Evolutionary conservation across 2,329 filamentous ascomycete genomes (phyloP), one percentile per base, ranked within the genome.

Genomic region (Akanthomyces dipterigenus): DNA sequence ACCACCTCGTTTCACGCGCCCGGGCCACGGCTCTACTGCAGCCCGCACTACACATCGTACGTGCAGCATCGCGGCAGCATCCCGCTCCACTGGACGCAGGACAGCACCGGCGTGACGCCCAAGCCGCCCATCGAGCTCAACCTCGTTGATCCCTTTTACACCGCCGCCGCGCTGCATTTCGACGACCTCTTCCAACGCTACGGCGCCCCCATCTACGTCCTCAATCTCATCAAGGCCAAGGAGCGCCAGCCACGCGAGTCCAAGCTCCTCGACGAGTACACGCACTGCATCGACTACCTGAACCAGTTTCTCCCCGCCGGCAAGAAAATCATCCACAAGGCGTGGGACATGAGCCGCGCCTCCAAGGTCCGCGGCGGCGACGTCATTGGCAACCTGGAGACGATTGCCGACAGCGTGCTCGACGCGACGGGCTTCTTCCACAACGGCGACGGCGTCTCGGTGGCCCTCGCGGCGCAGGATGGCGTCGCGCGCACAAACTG

Each of bases 291-390:
- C 64, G 84, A 87, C 46, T 99, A 99, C 68, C 85, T 99, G 53
- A 99, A 98, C 66, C 93, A 98, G 70, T 96, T 96, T 62, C 79
- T 99, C 2, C 93, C 95, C 0, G 76, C 81, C 2, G 88, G 87
- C 61, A 91, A 93, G 70, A 91, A 91, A 71, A 96, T 99, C 56
- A 85, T 93, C 11, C 93, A 99, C 73, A 91, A 95, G 68, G 92
- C 93, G 3, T 99, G 95, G 86, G 95, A 99, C 71, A 99, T 99
- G 95, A 96, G 93, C 64, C 84, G 95, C 62, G 93, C 95, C 5
- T 91, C 93, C 20, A 99, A 99, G 75, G 86, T 88, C 67, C 88
- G 90, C 40, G 93, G 95, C 62, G 90, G 96, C 69, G 93, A 99
- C 76, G 95, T 99, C 2, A 98, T 99, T 67, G 88, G 88, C 26